Evolutionary conservation across 2,329 filamentous ascomycete species (phyloP).

Genomic region (Neonectria hederae): DNA sequence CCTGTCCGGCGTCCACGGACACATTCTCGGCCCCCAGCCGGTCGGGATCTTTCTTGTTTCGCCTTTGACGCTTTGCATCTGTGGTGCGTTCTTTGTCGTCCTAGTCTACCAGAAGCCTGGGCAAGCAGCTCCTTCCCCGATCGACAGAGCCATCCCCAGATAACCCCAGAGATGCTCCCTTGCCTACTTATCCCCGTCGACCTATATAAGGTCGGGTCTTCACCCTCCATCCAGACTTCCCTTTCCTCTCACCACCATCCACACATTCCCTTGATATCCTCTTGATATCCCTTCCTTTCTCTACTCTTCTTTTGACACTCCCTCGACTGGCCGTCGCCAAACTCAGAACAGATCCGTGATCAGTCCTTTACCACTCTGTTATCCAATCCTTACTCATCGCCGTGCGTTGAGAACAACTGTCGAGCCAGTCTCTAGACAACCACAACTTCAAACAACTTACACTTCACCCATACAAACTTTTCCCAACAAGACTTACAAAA

Average conservation of each 20-base stretch:
- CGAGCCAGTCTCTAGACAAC: slow-evolving; percentile 39
- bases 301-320: slow-evolving; percentile 32
- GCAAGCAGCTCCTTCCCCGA: slow-evolving; percentile 23
- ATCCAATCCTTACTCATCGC: slow-evolving; percentile 40
- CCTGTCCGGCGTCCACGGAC: neutral
- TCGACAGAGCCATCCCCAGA: slow-evolving; percentile 21
- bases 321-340: slow-evolving; percentile 41
- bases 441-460: slow-evolving; percentile 19
- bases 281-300: slow-evolving; percentile 34
- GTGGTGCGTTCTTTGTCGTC: slow-evolving; percentile 32
- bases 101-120: slow-evolving; percentile 13
- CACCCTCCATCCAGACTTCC: slow-evolving; percentile 26
- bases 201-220: slow-evolving; percentile 36
- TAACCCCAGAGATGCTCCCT: slow-evolving; percentile 19
- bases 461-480: slow-evolving; percentile 29
- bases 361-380: slow-evolving; percentile 39
- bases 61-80: slow-evolving; percentile 6
- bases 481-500: slow-evolving; percentile 32
- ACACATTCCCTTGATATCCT: slow-evolving; percentile 31
- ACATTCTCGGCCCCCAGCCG: slow-evolving; percentile 3
- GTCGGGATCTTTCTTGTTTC: slow-evolving; percentile 9
- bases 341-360: slow-evolving; percentile 42
- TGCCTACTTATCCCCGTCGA: slow-evolving; percentile 6
- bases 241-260: slow-evolving; percentile 22
- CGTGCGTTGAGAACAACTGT: slow-evolving; percentile 42